These are phyloP conservation scores for Schoenoplectus triqueter DNA, from an alignment of 202 grass and related monocot species.

Conservation along the genomic window DNA sequence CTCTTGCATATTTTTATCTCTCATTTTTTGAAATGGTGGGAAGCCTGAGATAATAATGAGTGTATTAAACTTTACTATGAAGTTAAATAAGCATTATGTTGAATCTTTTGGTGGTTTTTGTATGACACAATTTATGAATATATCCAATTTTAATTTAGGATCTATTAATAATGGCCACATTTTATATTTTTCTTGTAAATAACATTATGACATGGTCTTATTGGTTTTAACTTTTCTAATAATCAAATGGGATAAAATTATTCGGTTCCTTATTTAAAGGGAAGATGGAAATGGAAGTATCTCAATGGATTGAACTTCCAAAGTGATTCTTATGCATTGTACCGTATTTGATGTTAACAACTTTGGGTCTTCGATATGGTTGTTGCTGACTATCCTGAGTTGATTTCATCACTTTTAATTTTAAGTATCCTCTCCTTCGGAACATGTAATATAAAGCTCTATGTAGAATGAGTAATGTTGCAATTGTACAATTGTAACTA, in stretches of 20 bases:
- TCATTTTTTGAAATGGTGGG: not conserved
- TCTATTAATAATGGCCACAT: not conserved
- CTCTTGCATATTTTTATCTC: slow-evolving; percentile 37
- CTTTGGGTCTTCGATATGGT: not conserved
- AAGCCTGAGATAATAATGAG: not conserved
- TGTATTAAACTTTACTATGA: slow-evolving; percentile 6
- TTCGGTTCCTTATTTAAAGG: not conserved
- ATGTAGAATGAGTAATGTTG: not conserved
- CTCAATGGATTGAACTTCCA: slow-evolving; percentile 4
- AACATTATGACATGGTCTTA: slow-evolving; percentile 16
- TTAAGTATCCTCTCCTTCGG: not conserved
- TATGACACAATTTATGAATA: slow-evolving; percentile 15
- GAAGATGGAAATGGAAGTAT: not conserved
- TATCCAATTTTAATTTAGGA: not conserved
- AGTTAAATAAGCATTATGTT: slow-evolving; percentile 1
- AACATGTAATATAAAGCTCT: not conserved
- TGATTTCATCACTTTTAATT: not conserved
- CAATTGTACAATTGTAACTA: not conserved
- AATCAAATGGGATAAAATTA: not conserved
- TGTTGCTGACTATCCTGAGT: not conserved
- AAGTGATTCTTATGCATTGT: not conserved
- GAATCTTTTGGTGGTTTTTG: slow-evolving; percentile 17
- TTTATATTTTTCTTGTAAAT: slow-evolving; percentile 8
- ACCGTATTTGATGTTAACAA: not conserved
- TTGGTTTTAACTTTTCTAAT: slow-evolving; percentile 18